These are phyloP conservation scores for Pseudoscleropodium purum DNA, from an alignment of 225 moss, liverwort and hornwort genomes.

Conservation along the genomic window DNA sequence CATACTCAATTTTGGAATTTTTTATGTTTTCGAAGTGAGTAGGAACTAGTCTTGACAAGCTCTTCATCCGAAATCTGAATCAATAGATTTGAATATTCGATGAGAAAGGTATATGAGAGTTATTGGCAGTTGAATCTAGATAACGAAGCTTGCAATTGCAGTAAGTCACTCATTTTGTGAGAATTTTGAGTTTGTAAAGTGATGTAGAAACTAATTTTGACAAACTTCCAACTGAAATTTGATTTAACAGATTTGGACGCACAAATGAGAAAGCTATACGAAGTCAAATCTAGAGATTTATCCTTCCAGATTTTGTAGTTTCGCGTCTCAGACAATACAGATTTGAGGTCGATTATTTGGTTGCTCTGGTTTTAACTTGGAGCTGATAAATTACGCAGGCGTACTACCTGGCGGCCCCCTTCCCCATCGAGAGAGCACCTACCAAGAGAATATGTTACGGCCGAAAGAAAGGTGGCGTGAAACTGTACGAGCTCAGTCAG, in stretches of 20 bases:
- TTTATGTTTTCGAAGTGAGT: background rate
- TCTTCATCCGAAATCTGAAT: background rate
- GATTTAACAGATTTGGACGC: background rate
- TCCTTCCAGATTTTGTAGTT: background rate
- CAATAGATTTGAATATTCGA: background rate
- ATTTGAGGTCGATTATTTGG: background rate
- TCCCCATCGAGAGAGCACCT: slow-evolving; percentile 78
- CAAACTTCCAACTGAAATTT: background rate
- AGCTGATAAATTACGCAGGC: slow-evolving; percentile 30
- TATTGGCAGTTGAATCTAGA: background rate
- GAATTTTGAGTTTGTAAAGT: background rate
- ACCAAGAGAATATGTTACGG: slow-evolving; percentile 3
- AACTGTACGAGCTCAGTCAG: slow-evolving; percentile 42
- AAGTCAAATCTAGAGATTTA: background rate
- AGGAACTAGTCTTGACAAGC: background rate
- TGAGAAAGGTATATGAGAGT: background rate
- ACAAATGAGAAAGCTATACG: background rate
- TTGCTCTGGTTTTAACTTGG: background rate
- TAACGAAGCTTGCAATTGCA: background rate
- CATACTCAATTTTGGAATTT: background rate
- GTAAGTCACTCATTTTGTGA: too few species aligned
- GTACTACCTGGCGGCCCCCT: slow-evolving; percentile 60
- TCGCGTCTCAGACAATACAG: too few species aligned
- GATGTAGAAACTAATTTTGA: background rate
- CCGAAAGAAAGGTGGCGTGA: slow-evolving; percentile 35